phyloP scores from a whole-genome alignment of 352 stramenopile genomes.

The Phytophthora cactorum region DNA sequence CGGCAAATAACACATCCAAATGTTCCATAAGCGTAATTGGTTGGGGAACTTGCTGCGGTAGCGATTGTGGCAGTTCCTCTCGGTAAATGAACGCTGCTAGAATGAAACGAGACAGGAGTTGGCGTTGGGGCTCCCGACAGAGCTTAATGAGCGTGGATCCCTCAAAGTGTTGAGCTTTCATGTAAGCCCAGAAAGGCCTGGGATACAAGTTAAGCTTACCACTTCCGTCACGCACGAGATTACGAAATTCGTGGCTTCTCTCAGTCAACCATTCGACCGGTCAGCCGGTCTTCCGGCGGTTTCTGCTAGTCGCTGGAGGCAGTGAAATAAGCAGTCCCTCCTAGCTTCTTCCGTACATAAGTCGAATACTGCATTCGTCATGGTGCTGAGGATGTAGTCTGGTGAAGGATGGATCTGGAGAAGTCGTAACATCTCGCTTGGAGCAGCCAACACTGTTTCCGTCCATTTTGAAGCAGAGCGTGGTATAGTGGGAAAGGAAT shows the following conservation, averaged over 20 bases:
- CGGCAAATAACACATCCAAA: neutral
- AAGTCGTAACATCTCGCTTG: neutral
- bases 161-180: neutral
- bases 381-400: constrained; percentile 3
- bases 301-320: neutral
- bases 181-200: neutral
- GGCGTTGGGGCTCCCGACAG: neutral
- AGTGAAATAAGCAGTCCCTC: neutral
- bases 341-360: neutral
- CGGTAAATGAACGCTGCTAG: neutral
- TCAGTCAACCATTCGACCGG: neutral
- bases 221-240: neutral
- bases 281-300: too few relatives aligned
- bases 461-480: neutral
- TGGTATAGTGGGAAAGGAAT: neutral
- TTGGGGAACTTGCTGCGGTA: neutral
- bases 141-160: neutral
- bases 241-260: neutral
- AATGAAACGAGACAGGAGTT: neutral
- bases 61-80: neutral
- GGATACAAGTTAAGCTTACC: neutral
- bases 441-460: neutral
- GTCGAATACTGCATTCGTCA: neutral
- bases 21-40: neutral
- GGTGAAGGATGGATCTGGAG: neutral